Evolutionary conservation across 1,284 basidiomycete species (phyloP).

Genomic region (Cutaneotrichosporon sp.): DNA sequence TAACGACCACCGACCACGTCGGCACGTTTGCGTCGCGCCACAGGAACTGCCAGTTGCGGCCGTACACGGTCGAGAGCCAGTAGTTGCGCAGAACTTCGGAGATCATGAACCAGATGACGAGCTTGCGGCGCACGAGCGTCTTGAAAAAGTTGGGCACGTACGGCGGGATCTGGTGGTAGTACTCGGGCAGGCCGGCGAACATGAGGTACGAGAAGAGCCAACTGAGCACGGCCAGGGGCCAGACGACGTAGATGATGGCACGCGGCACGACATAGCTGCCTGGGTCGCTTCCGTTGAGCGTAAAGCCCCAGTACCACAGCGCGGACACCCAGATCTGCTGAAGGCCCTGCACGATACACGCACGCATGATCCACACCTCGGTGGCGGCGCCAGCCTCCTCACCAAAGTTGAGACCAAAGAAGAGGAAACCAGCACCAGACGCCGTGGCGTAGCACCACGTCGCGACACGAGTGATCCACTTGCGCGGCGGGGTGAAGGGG

Average conservation of each 20-base stretch:
- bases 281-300: constrained; percentile 55
- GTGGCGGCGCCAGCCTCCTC: constrained; percentile 91
- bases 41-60: constrained; percentile 87
- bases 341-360: constrained; percentile 83
- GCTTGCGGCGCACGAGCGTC: constrained; percentile 78
- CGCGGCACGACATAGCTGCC: constrained; percentile 36
- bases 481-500: constrained; percentile 60
- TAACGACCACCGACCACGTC: constrained; percentile 72
- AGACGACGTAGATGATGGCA: constrained; percentile 64
- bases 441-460: constrained; percentile 83
- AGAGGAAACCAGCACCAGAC: constrained; percentile 80
- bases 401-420: constrained; percentile 92
- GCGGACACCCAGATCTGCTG: constrained; percentile 89
- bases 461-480: constrained; percentile 65
- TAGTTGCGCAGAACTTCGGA: constrained; percentile 84
- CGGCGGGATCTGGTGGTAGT: constrained; percentile 62
- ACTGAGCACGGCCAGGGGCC: constrained; percentile 70
- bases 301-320: constrained; percentile 89
- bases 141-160: constrained; percentile 85
- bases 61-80: constrained; percentile 78
- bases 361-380: constrained; percentile 82
- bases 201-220: constrained; percentile 73
- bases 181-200: constrained; percentile 72
- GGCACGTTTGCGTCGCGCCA: constrained; percentile 72
- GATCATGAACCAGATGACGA: constrained; percentile 87